Evolutionary conservation across 148 eudicot species (phyloP).

Genomic region (Limonium bicolor): DNA sequence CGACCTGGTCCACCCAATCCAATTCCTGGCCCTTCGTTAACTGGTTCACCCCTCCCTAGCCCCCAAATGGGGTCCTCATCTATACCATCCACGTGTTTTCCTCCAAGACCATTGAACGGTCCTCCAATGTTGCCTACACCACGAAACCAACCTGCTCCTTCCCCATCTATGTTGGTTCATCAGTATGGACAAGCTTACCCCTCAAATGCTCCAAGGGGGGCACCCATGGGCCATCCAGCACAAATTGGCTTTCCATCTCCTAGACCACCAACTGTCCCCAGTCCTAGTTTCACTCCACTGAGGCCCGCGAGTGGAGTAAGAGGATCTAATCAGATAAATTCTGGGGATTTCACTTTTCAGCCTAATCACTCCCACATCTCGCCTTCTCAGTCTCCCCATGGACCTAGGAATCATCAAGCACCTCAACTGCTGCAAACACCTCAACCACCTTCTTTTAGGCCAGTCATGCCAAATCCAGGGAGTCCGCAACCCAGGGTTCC

Average conservation of each 20-base stretch:
- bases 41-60: constrained; percentile 16
- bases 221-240: constrained; percentile 18
- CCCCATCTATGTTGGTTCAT: constrained; percentile 19
- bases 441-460: constrained; percentile 36
- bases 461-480: constrained; percentile 18
- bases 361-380: constrained; percentile 41
- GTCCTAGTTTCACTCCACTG: constrained; percentile 37
- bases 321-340: constrained; percentile 26
- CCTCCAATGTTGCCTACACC: constrained; percentile 16
- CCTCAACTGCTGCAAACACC: constrained; percentile 27
- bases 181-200: constrained; percentile 13
- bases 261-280: constrained; percentile 8
- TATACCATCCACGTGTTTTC: constrained; percentile 8
- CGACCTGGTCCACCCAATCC: constrained; percentile 17
- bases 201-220: constrained; percentile 16
- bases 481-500: constrained; percentile 24
- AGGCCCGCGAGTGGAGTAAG: constrained; percentile 22
- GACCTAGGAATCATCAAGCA: constrained; percentile 24
- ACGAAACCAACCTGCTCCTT: constrained; percentile 23
- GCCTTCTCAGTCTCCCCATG: constrained; percentile 18
- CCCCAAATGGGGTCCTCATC: constrained; percentile 16
- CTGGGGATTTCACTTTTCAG: constrained; percentile 66
- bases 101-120: constrained; percentile 12
- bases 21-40: constrained; percentile 8
- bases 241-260: constrained; percentile 20